These are phyloP conservation scores for Paraconiothyrium sp. DNA, from an alignment of 2,329 filamentous ascomycete genomes.

Conservation along the genomic window DNA sequence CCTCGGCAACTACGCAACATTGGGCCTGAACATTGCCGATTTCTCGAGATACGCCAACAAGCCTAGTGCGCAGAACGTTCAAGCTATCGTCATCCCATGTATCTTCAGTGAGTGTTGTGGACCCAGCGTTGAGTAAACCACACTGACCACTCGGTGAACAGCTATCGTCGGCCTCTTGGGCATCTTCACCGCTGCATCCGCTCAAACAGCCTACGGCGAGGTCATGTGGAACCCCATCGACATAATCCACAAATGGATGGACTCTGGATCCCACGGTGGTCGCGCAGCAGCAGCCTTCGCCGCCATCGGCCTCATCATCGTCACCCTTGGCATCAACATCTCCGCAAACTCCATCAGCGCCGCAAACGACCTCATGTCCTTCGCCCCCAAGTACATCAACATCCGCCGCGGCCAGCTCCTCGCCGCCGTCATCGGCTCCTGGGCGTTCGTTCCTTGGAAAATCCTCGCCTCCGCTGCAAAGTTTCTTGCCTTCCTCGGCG, in stretches of 20 bases:
- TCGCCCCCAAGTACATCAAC: slow-evolving; percentile 37
- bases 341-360: slow-evolving; percentile 37
- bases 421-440: slow-evolving; percentile 48
- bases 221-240: slow-evolving; percentile 48
- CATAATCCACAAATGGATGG: slow-evolving; percentile 49
- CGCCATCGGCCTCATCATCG: slow-evolving; percentile 34
- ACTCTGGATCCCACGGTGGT: slow-evolving; percentile 45
- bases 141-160: slow-evolving; percentile 1
- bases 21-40: slow-evolving; percentile 49
- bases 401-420: slow-evolving; percentile 44
- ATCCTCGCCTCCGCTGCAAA: slow-evolving; percentile 46
- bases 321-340: slow-evolving; percentile 48
- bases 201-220: slow-evolving; percentile 36
- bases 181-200: slow-evolving; percentile 50
- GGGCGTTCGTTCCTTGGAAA: slow-evolving; percentile 53
- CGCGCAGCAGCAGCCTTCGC: slow-evolving; percentile 39
- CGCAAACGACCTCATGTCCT: slow-evolving; percentile 35
- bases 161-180: slow-evolving; percentile 49
- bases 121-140: no score
- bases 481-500: slow-evolving; percentile 47
- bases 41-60: slow-evolving; percentile 52
- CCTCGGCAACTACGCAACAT: slow-evolving; percentile 39
- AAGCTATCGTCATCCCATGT: slow-evolving; percentile 45
- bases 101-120: slow-evolving; percentile 27
- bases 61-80: slow-evolving; percentile 47